Evolutionary conservation across 1,284 basidiomycete species (phyloP), one percentile per base, ranked within the genome.

Genomic region (Leccinum colubrinum): DNA sequence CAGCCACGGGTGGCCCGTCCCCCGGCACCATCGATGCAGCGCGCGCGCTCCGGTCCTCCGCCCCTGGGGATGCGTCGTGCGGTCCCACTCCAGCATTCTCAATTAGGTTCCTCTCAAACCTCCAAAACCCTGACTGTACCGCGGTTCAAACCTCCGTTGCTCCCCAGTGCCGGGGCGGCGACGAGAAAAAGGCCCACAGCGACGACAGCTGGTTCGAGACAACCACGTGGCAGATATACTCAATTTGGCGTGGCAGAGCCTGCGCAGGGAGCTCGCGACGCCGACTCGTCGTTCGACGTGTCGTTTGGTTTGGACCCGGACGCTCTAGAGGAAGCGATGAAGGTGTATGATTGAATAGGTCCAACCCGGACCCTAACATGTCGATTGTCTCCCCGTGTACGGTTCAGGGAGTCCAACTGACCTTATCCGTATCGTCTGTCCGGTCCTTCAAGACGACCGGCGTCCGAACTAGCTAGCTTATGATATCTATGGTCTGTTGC

Each of bases 31-130:
- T 35, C 63, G 14, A 68, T 60, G 6, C 72, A 71, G 43, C 65
- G 62, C 12, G 9, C 61, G 0, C 67, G 67, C 20, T 30, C 56
- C 1, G 70, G 67, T 6, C 72, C 70, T 37, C 71, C 74, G 2
- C 70, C 59, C 2, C 59, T 73, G 4, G 74, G 71, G 9, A 73
- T 73, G 71, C 74, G 71, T 15, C 70, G 74, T 11, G 55, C 56
- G 0, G 53, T 70, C 25, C 65, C 65, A 30, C 56, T 60, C 14
- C 64, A 62, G 17, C n/a, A 63, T 43, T 64, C 74, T 0, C 71
- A 75, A 35, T 68, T 64, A 12, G 15, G 48, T 15, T 35, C 58
- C 0, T 65, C 74, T 4, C 74, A 72, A 35, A 39, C 27, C 41
- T 33, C 73, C 52, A 76, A 64, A 41, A 17, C 57, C 4, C 39